phyloP scores from a whole-genome alignment of 257 asterid species.

The Ehretia macrophylla region DNA sequence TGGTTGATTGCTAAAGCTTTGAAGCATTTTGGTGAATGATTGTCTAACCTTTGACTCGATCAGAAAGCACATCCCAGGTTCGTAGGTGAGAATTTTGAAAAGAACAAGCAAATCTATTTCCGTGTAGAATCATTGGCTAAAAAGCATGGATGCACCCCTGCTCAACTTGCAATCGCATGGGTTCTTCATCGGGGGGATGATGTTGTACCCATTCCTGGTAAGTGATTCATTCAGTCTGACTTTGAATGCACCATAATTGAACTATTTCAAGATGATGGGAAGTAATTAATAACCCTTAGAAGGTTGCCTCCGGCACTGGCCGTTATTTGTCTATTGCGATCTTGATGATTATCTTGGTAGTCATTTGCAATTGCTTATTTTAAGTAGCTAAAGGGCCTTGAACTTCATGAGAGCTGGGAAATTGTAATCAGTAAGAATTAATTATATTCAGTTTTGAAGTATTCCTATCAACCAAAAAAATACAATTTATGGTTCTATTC shows the following conservation, averaged over 20 bases:
- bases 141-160: slow-evolving; percentile 48
- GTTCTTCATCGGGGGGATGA: slow-evolving; percentile 56
- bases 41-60: slow-evolving; percentile 3
- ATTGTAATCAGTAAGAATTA: no score
- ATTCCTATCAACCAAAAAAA: no score
- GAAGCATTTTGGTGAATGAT: slow-evolving; percentile 2
- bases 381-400: no score
- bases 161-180: slow-evolving; percentile 65
- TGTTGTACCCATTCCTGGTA: slow-evolving; percentile 56
- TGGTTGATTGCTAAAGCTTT: not conserved
- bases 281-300: no score
- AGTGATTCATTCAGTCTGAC: slow-evolving; percentile 4
- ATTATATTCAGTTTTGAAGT: no score
- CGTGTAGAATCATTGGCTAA: slow-evolving; percentile 43
- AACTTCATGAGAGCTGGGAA: no score
- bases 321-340: no score
- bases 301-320: no score
- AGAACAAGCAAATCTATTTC: slow-evolving; percentile 49
- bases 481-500: no score
- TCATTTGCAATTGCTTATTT: no score
- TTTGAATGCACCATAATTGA: not conserved
- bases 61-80: slow-evolving; percentile 50
- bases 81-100: slow-evolving; percentile 55
- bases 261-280: no score
- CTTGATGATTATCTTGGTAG: no score